Evolutionary conservation across 345 rosid genomes (phyloP).

Genomic region (Salix exigua): DNA sequence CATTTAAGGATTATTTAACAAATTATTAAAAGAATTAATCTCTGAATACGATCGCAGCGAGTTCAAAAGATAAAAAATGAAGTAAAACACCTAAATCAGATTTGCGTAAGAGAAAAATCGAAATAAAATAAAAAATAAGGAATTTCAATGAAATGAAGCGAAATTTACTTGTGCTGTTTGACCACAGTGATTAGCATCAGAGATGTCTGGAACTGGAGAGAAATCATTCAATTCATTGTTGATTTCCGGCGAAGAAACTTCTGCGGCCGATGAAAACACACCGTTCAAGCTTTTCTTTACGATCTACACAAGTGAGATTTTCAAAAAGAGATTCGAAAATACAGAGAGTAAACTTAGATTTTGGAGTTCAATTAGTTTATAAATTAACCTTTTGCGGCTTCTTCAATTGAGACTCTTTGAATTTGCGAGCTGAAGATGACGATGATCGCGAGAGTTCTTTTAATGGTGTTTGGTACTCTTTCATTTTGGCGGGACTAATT

Average conservation of each 20-base stretch:
- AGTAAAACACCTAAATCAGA: not conserved
- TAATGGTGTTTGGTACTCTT: conserved; percentile 21
- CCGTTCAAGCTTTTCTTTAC: conserved; percentile 23
- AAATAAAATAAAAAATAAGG: not conserved
- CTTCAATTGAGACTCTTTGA: conserved; percentile 26
- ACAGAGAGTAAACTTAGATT: not conserved
- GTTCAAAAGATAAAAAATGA: too few species aligned
- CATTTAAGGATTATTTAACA: not conserved
- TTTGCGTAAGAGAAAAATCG: not conserved
- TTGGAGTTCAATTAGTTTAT: not conserved
- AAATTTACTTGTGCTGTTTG: not conserved
- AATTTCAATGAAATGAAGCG: not conserved
- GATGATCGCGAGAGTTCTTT: conserved; percentile 5
- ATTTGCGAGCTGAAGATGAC: conserved; percentile 1
- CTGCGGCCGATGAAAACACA: conserved; percentile 11
- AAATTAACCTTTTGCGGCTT: conserved; percentile 9
- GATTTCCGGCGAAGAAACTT: conserved; percentile 13
- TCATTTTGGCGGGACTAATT: conserved; percentile 24
- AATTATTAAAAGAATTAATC: not conserved
- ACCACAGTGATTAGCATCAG: not conserved
- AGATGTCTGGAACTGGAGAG: conserved; percentile 15
- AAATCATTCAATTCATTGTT: conserved; percentile 16
- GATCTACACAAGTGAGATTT: conserved; percentile 3
- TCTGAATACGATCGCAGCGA: too few species aligned
- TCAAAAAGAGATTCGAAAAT: not conserved